A percentile compares a stretch with the other conserved stretches of the same genome.
These are phyloP conservation scores for Didymella sp. DNA, from an alignment of 2,329 filamentous ascomycete genomes.

Conservation along the genomic window DNA sequence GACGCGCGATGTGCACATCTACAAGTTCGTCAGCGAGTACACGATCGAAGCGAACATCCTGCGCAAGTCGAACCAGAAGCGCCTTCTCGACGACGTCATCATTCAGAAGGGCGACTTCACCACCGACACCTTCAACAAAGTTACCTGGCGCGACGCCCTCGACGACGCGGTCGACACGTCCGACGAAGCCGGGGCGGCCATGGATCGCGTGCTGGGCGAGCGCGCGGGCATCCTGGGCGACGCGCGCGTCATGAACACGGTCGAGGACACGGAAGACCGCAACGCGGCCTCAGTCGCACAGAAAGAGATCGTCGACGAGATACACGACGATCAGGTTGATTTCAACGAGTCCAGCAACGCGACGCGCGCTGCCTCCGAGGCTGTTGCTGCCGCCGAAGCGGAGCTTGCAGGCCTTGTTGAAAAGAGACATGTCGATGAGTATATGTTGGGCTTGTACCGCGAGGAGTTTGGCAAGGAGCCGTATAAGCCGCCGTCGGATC, in stretches of 20 bases:
- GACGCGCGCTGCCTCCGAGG: slow-evolving; percentile 31
- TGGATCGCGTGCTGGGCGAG: slow-evolving; percentile 81
- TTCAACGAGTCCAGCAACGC: slow-evolving; percentile 44
- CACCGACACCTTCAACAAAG: slow-evolving; percentile 90
- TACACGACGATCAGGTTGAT: slow-evolving; percentile 54
- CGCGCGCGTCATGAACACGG: slow-evolving; percentile 80
- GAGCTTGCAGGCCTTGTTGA: slow-evolving; percentile 29
- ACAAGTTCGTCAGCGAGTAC: slow-evolving; percentile 66
- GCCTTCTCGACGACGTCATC: slow-evolving; percentile 96
- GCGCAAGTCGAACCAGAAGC: slow-evolving; percentile 95
- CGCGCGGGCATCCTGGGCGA: slow-evolving; percentile 63
- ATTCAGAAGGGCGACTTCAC: slow-evolving; percentile 99
- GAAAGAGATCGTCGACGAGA: slow-evolving; percentile 76
- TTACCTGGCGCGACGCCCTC: slow-evolving; percentile 72
- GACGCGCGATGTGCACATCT: slow-evolving; percentile 97
- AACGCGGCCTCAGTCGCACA: slow-evolving; percentile 85
- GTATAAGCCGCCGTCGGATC: slow-evolving; percentile 41
- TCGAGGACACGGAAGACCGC: slow-evolving; percentile 91
- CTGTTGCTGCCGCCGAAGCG: slow-evolving; percentile 22
- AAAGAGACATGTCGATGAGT: slow-evolving; percentile 46
- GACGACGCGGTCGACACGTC: slow-evolving; percentile 56
- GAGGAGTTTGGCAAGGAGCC: slow-evolving; percentile 46
- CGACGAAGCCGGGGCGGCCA: slow-evolving; percentile 78
- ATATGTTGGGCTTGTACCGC: slow-evolving; percentile 41
- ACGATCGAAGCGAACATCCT: slow-evolving; percentile 98